Evolutionary conservation across 2,329 filamentous ascomycete species (phyloP).

Genomic region (Sporothrix inflata): DNA sequence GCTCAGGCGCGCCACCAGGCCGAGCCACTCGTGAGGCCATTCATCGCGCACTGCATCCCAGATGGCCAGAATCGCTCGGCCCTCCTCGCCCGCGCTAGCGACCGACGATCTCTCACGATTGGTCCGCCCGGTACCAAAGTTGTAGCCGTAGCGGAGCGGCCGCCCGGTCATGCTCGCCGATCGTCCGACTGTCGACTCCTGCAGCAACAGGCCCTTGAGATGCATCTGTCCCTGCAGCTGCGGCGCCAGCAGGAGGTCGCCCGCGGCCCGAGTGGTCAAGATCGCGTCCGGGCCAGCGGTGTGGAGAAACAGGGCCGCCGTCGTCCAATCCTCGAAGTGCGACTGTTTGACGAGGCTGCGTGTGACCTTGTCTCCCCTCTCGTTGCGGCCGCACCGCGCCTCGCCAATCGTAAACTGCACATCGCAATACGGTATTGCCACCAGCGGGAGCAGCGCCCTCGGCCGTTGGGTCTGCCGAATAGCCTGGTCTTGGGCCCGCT

Average conservation of each 20-base stretch:
- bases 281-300: background rate
- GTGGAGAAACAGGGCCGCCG: background rate
- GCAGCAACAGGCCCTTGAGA: background rate
- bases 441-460: background rate
- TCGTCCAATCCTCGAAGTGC: constrained; percentile 1
- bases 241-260: background rate
- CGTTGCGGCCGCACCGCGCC: constrained; percentile 26
- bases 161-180: background rate
- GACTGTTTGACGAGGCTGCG: background rate
- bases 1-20: background rate
- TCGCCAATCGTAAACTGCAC: constrained; percentile 38
- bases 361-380: constrained; percentile 22
- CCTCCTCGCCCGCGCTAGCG: background rate
- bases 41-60: background rate
- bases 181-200: background rate
- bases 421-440: background rate
- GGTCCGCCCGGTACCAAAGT: background rate
- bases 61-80: background rate
- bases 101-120: background rate
- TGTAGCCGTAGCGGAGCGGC: background rate
- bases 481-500: background rate
- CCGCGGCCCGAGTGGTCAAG: background rate
- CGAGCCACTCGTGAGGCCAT: background rate
- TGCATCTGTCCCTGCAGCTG: background rate
- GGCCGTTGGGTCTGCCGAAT: background rate